Evolutionary conservation across 768 basidiomycete species (phyloP).

Genomic region (Tephrocybe sp.): DNA sequence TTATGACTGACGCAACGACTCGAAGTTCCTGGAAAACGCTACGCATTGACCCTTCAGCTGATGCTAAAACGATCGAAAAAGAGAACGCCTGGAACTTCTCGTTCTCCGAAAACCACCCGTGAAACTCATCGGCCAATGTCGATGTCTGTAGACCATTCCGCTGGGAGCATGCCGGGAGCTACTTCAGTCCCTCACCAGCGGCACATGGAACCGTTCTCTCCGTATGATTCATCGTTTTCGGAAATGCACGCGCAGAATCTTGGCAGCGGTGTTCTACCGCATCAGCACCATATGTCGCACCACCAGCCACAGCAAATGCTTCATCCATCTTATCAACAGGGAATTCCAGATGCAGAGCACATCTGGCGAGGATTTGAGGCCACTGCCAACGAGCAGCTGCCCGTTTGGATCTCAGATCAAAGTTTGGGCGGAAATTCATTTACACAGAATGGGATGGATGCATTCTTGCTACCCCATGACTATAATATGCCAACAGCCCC

Average conservation of each 20-base stretch:
- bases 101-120: slow-evolving; percentile 58
- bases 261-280: slow-evolving; percentile 14
- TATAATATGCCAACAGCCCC: slow-evolving; percentile 61
- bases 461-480: slow-evolving; percentile 75
- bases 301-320: slow-evolving; percentile 24
- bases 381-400: slow-evolving; percentile 70
- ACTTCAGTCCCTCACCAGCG: slow-evolving; percentile 32
- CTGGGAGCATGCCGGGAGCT: slow-evolving; percentile 22
- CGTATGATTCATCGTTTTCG: slow-evolving; percentile 46
- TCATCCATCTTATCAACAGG: slow-evolving; percentile 23
- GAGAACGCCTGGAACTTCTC: slow-evolving; percentile 49
- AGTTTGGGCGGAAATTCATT: slow-evolving; percentile 74
- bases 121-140: slow-evolving; percentile 48
- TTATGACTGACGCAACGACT: slow-evolving; percentile 1
- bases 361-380: slow-evolving; percentile 78
- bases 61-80: slow-evolving; percentile 81
- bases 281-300: slow-evolving; percentile 24
- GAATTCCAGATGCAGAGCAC: slow-evolving; percentile 49
- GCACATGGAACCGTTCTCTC: slow-evolving; percentile 50
- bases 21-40: slow-evolving; percentile 88
- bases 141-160: slow-evolving; percentile 43
- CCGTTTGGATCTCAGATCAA: slow-evolving; percentile 86
- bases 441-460: slow-evolving; percentile 81
- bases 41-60: slow-evolving; percentile 84
- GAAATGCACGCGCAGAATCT: slow-evolving; percentile 23